Percentiles rank a stretch among this genome's conserved stretches.
Evolutionary conservation across 306 rosid species (phyloP).

Genomic region (Cicer arietinum): DNA sequence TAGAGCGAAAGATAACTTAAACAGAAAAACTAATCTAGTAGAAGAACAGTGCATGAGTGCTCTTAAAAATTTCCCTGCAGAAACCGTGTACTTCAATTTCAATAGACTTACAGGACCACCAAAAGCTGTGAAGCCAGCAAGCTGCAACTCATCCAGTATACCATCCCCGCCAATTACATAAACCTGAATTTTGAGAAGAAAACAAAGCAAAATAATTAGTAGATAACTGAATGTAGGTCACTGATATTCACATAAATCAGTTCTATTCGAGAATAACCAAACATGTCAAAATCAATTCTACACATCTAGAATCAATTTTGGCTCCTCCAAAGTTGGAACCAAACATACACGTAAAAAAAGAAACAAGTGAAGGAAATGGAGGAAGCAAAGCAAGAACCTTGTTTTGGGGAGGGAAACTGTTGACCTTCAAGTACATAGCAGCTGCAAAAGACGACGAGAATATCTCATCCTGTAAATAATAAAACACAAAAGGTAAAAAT

Average conservation of each 20-base stretch:
- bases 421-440: slow-evolving; percentile 88
- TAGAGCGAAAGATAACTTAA: slow-evolving; percentile 12
- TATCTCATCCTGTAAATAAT: slow-evolving; percentile 70
- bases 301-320: no score
- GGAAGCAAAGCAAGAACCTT: slow-evolving; percentile 58
- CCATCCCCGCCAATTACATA: slow-evolving; percentile 92
- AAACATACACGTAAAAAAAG: background rate
- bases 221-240: background rate
- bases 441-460: slow-evolving; percentile 96
- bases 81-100: slow-evolving; percentile 5
- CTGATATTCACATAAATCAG: no score
- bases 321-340: no score
- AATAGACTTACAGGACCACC: slow-evolving; percentile 86
- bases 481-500: background rate
- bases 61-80: slow-evolving; percentile 1
- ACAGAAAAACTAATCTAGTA: background rate
- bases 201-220: background rate
- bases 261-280: no score
- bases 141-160: slow-evolving; percentile 81
- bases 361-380: background rate
- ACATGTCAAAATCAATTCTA: no score
- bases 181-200: slow-evolving; percentile 59
- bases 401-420: slow-evolving; percentile 67
- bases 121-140: slow-evolving; percentile 86
- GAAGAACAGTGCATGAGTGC: slow-evolving; percentile 11